Base-by-base conservation (phyloP, 1,284 basidiomycete species). In the Vanrija pseudolonga region DNA sequence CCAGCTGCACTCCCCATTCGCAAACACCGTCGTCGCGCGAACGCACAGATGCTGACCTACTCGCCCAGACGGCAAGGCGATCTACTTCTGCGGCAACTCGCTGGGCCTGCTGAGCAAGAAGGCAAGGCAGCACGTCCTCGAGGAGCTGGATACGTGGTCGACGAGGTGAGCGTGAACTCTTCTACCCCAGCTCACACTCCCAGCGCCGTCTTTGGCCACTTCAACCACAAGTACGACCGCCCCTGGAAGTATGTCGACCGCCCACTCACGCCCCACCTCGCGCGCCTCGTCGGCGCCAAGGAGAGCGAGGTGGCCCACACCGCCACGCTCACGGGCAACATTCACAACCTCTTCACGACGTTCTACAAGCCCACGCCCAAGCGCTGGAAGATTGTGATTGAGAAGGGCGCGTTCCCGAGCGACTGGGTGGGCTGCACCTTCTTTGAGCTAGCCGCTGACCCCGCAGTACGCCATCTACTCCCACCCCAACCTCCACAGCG, bases 21-120 rank as follows among this genome's bases (percentile, higher is more conserved):
- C n/a, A n/a, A n/a, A n/a, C n/a, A n/a, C n/a, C n/a, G n/a, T n/a
- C n/a, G n/a, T n/a, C n/a, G n/a, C n/a, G n/a, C n/a, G n/a, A n/a
- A n/a, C n/a, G n/a, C n/a, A n/a, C n/a, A n/a, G n/a, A n/a, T n/a
- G n/a, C n/a, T n/a, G n/a, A n/a, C n/a, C n/a, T n/a, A n/a, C n/a
- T n/a, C n/a, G n/a, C n/a, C 55, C 54, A 66, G 70, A 73, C 24
- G 72, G 70, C 9, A 63, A 72, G 20, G 66, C 69, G 2, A 84
- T 87, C 40, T 99, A 98, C 76, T 85, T 99, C 48, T 96, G 91
- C 74, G 96, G 95, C 44, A 98, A 99, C 78, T 97, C 93, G 42
- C 83, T 98, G 4, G 95, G 95, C 1, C 81, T 88, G 45, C 80
- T 93, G 65, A 83, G 88, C 42, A 90, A 86, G 71, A 80, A 83